Conservation (phyloP, 106 monocot genomes). For the Agapanthus africanus region DNA sequence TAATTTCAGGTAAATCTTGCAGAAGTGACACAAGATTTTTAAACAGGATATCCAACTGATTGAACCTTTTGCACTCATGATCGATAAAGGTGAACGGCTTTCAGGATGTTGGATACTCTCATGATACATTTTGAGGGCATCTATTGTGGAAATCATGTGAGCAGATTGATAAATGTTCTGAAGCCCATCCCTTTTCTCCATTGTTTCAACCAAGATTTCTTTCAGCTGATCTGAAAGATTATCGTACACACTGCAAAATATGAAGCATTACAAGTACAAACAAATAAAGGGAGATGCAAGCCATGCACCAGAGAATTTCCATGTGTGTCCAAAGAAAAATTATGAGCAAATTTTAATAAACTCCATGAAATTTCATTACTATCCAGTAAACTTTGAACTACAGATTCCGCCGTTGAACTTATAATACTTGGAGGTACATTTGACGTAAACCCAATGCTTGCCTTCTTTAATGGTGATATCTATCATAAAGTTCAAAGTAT, state of each 20-base stretch:
- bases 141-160: constrained; percentile 11
- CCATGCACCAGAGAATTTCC: background rate
- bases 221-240: constrained; percentile 42
- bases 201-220: constrained; percentile 35
- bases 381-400: too few relatives aligned
- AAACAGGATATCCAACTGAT: constrained; percentile 5
- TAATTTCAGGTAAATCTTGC: constrained; percentile 9
- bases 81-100: background rate
- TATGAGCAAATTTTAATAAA: too few relatives aligned
- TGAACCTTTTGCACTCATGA: too few relatives aligned
- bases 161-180: constrained; percentile 25
- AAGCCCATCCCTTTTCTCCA: constrained; percentile 29
- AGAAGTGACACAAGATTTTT: constrained; percentile 6
- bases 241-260: constrained; percentile 32
- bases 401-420: too few relatives aligned
- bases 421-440: too few relatives aligned
- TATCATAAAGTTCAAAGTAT: too few relatives aligned
- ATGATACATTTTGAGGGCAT: constrained; percentile 16
- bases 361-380: too few relatives aligned
- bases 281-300: too few relatives aligned
- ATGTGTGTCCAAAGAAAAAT: background rate
- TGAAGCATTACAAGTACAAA: background rate
- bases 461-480: too few relatives aligned
- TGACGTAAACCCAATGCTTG: too few relatives aligned
- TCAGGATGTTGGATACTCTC: constrained; percentile 5